phyloP scores from a whole-genome alignment of 2,329 filamentous ascomycete species.

The Colletotrichum paranaense region DNA sequence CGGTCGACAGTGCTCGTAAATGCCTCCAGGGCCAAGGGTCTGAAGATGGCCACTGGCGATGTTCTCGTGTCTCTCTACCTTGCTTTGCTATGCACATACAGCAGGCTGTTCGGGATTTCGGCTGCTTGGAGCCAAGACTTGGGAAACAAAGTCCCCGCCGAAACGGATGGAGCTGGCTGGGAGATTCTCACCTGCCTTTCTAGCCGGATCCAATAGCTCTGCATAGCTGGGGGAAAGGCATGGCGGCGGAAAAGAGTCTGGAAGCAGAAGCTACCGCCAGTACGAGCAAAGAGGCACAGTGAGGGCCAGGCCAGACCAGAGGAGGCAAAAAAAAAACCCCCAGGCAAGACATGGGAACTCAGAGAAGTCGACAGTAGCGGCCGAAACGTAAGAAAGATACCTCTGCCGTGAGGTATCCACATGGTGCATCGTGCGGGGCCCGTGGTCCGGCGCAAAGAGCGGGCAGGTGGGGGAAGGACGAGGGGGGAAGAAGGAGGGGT shows the following conservation, averaged over 20 bases:
- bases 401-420: constrained; percentile 1
- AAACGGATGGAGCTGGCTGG: constrained; percentile 1
- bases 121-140: constrained; percentile 13
- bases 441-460: constrained; percentile 25
- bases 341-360: constrained; percentile 4
- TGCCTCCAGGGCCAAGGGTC: not conserved
- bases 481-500: not conserved
- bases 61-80: not conserved
- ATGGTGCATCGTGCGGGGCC: constrained; percentile 19
- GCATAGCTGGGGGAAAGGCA: constrained; percentile 3
- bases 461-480: constrained; percentile 18
- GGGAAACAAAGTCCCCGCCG: constrained; percentile 7
- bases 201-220: not conserved
- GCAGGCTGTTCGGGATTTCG: constrained; percentile 5
- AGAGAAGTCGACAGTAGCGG: constrained; percentile 3
- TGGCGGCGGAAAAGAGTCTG: constrained; percentile 10
- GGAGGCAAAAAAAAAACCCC: not conserved
- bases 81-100: not conserved
- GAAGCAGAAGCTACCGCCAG: constrained; percentile 19
- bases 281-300: not conserved
- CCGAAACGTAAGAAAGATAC: constrained; percentile 5
- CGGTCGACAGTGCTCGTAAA: not conserved
- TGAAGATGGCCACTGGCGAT: not conserved
- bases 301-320: not conserved
- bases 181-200: constrained; percentile 4